These are phyloP conservation scores for Podaxis carcinomalis DNA, from an alignment of 768 basidiomycete genomes.

Conservation along the genomic window DNA sequence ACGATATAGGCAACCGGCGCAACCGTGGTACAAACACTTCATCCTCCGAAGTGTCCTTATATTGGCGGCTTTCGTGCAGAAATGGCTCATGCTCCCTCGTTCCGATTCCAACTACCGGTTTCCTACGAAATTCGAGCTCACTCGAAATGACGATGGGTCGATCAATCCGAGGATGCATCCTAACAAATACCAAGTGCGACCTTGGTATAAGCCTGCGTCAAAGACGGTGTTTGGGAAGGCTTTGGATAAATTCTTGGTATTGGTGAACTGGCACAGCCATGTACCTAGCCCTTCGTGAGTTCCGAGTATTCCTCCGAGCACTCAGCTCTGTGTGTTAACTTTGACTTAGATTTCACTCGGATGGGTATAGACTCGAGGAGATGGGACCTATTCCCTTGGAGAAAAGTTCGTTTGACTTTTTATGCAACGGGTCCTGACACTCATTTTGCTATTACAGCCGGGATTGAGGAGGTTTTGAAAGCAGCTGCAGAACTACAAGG, in stretches of 20 bases:
- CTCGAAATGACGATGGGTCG: slow-evolving; percentile 16
- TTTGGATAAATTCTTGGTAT: slow-evolving; percentile 27
- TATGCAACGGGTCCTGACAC: not conserved
- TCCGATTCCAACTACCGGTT: slow-evolving; percentile 12
- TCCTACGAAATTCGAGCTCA: slow-evolving; percentile 21
- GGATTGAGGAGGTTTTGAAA: slow-evolving; percentile 36
- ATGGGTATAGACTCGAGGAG: slow-evolving; percentile 40
- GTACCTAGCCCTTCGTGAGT: slow-evolving; percentile 34
- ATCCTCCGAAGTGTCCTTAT: slow-evolving; percentile 21
- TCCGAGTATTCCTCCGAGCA: not conserved
- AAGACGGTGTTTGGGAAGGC: slow-evolving; percentile 21
- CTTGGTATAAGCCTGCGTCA: slow-evolving; percentile 44
- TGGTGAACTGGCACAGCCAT: slow-evolving; percentile 30
- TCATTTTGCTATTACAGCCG: slow-evolving; percentile 23
- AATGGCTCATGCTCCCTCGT: slow-evolving; percentile 37
- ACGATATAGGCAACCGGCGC: slow-evolving; percentile 29
- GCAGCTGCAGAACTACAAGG: slow-evolving; percentile 39
- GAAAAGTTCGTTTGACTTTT: slow-evolving; percentile 23
- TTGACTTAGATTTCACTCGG: slow-evolving; percentile 25
- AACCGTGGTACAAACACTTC: slow-evolving; percentile 29
- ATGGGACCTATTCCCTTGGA: slow-evolving; percentile 37
- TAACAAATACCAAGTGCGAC: slow-evolving; percentile 28
- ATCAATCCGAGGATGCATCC: slow-evolving; percentile 30
- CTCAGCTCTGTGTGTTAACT: not conserved
- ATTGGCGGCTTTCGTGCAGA: slow-evolving; percentile 27